These are phyloP conservation scores for Rhytidiadelphus loreus DNA, from an alignment of 225 moss, liverwort and hornwort genomes.

Conservation along the genomic window DNA sequence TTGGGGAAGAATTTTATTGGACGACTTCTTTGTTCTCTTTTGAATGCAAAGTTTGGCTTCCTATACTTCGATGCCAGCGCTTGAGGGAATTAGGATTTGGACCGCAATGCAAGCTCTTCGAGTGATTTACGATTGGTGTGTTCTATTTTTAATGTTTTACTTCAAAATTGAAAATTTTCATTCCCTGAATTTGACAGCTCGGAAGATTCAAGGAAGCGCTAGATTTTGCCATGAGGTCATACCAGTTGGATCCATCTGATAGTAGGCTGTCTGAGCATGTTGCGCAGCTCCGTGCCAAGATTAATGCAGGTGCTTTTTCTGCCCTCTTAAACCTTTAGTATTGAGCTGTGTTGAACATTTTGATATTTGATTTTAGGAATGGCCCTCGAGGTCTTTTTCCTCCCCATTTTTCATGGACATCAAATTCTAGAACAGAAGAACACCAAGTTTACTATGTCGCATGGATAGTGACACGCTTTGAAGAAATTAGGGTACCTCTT, in stretches of 20 bases:
- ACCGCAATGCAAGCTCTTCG: not conserved
- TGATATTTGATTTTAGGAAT: not conserved
- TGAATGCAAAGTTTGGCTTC: not conserved
- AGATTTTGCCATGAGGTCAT: slow-evolving; percentile 76
- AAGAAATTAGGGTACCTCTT: not conserved
- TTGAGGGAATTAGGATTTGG: not conserved
- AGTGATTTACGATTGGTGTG: not conserved
- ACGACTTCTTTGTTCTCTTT: not conserved
- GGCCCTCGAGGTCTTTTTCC: not conserved
- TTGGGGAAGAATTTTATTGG: not conserved
- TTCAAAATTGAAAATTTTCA: not conserved
- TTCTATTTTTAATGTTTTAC: not conserved
- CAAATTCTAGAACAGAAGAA: not conserved
- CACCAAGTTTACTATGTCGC: not conserved
- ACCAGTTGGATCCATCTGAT: slow-evolving; percentile 84
- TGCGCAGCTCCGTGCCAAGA: slow-evolving; percentile 68
- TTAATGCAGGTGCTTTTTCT: slow-evolving; percentile 55
- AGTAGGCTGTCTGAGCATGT: slow-evolving; percentile 70
- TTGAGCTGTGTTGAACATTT: not conserved
- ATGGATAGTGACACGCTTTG: not conserved
- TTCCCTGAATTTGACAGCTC: slow-evolving; percentile 37
- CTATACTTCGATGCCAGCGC: not conserved
- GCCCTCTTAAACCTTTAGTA: not conserved
- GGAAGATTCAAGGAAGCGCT: slow-evolving; percentile 73
- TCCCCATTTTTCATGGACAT: not conserved